A percentile compares a stretch with the other conserved stretches of the same genome.
Evolutionary conservation across 2,329 filamentous ascomycete species (phyloP).

Genomic region (Fusarium armeniacum): DNA sequence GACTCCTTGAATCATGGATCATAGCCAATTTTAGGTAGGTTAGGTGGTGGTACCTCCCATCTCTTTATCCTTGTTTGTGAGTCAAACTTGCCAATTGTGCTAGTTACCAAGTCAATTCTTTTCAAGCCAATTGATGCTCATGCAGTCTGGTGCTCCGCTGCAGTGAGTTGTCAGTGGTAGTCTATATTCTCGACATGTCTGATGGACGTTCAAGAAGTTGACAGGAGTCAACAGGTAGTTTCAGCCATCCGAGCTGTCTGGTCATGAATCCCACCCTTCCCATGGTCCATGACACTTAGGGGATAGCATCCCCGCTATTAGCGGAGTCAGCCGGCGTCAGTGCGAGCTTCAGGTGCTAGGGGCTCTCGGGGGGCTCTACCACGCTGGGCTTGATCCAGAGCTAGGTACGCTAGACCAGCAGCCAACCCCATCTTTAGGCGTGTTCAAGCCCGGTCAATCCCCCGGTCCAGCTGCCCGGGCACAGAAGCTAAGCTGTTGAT

Average conservation of each 20-base stretch:
- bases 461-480: constrained; percentile 38
- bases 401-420: constrained; percentile 33
- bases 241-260: constrained; percentile 35
- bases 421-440: constrained; percentile 50
- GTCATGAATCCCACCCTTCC: constrained; percentile 23
- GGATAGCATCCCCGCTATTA: constrained; percentile 44
- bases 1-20: constrained; percentile 46
- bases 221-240: constrained; percentile 18
- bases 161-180: background rate
- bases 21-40: constrained; percentile 29
- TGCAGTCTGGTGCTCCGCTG: background rate
- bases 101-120: background rate
- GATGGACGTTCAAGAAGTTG: constrained; percentile 5
- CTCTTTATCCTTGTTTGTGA: constrained; percentile 38
- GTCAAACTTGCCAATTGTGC: constrained; percentile 16
- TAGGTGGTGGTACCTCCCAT: constrained; percentile 34
- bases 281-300: constrained; percentile 31
- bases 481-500: constrained; percentile 32
- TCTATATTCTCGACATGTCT: constrained; percentile 1
- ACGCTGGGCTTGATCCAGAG: constrained; percentile 42
- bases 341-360: constrained; percentile 44
- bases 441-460: constrained; percentile 32
- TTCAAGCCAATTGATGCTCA: constrained; percentile 12
- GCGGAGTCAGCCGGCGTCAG: constrained; percentile 46
- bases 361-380: constrained; percentile 33